Percentiles rank a stretch among this genome's conserved stretches.
Evolutionary conservation across 371 early-diverging fungal species (phyloP).

Genomic region (Parasitella parasitica): DNA sequence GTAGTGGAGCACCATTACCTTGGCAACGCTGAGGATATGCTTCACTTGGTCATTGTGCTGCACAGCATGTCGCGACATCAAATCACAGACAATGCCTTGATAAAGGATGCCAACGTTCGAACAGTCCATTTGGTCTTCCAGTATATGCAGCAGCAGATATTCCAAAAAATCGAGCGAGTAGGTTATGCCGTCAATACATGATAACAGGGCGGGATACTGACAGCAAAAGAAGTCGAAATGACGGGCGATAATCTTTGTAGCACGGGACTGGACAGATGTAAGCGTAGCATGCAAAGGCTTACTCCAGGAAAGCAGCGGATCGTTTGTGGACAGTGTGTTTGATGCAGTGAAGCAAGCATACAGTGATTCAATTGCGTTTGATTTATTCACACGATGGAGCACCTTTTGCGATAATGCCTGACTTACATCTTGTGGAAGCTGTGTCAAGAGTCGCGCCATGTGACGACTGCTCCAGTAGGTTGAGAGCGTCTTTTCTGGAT

Average conservation of each 20-base stretch:
- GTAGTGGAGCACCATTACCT: constrained; percentile 27
- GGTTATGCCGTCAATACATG: constrained; percentile 45
- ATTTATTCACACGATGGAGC: constrained; percentile 30
- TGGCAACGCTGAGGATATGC: constrained; percentile 34
- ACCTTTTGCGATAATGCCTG: constrained; percentile 25
- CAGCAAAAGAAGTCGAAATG: constrained; percentile 38
- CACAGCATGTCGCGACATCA: constrained; percentile 43
- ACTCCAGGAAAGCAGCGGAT: constrained; percentile 25
- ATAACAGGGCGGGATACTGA: constrained; percentile 39
- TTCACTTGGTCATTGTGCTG: constrained; percentile 30
- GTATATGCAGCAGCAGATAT: constrained; percentile 27
- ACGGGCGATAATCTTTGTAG: constrained; percentile 28
- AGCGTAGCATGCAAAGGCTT: constrained; percentile 26
- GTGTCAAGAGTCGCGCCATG: constrained; percentile 24
- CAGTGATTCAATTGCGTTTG: constrained; percentile 34
- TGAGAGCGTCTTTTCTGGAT: constrained; percentile 27
- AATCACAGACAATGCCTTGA: constrained; percentile 40
- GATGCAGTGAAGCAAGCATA: constrained; percentile 30
- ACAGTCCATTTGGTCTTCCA: constrained; percentile 36
- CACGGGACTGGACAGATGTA: constrained; percentile 22
- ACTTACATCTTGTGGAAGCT: constrained; percentile 24
- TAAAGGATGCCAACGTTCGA: constrained; percentile 35
- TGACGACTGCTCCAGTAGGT: constrained; percentile 30
- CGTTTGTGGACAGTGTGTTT: constrained; percentile 14
- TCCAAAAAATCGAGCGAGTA: constrained; percentile 41